Evolutionary conservation across 2,329 filamentous ascomycete species (phyloP), one percentile per base, ranked within the genome.

Genomic region (Aspergillus ochraceus): DNA sequence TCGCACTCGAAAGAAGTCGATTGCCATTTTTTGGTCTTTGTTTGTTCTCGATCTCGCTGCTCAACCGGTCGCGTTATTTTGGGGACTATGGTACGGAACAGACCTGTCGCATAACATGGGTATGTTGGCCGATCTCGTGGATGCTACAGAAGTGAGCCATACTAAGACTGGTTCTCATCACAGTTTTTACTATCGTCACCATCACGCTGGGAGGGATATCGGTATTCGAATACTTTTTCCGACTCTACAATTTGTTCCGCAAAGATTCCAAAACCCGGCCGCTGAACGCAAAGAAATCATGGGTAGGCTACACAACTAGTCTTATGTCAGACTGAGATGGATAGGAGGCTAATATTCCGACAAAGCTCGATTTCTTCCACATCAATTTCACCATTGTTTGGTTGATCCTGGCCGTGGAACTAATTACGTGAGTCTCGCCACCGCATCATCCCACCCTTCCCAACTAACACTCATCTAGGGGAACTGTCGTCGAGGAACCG

Each of bases 11-110:
- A 85, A 85, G 68, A 81, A 80, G 72, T 77, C 80, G 36, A 86
- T 88, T 61, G 74, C 79, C 42, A 73, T 84, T 62, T 88, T 88
- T 74, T 88, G 85, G 85, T 75, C 76, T 0, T 70, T 88, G 46
- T 85, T 87, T 58, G 69, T 87, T 22, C 67, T 87, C 59, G 86
- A 88, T 73, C 84, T 81, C 54, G 76, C 86, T 60, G 81, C 77
- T 58, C 83, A 86, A 73, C 86, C 86, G 19, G 78, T 88, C 60
- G 80, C 78, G 3, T 76, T 88, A 2, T 88, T 88, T 74, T 88
- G 84, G 76, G 78, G 81, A 52, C 76, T 88, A 42, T 86, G 83
- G 83, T 87, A 87, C 63, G 79, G 78, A 62, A 83, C 84, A 10
- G 74, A 77, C 61, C 69, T 87, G 32, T 76, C 75, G 46, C 73